Base-by-base conservation (phyloP, 768 basidiomycete species). In the Hemileccinum impolitum region DNA sequence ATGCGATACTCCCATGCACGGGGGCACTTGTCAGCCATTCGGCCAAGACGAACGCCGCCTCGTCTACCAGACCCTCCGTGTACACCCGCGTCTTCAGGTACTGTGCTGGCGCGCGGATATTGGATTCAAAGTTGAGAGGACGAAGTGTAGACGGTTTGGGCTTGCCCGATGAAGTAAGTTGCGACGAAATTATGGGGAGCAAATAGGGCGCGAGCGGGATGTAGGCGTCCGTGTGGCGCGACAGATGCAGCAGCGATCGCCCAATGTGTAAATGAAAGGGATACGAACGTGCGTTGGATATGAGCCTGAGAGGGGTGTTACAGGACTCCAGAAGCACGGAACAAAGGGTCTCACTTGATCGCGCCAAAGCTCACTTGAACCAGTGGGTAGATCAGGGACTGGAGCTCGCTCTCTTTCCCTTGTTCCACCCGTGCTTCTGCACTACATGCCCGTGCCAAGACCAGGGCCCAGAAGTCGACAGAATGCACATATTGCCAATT, bases 401-500 rank as follows among this genome's bases (percentile, higher is more conserved):
- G 79, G 49, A 98, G 76, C 52, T 88, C 87, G 64, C 86, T 92
- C 60, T 86, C 87, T 45, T 78, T 68, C 7, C 76, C 74, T 26
- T 74, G 72, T 46, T 76, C 77, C 13, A 66, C 63, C 50, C 81
- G 75, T 3, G 74, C 71, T 58, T 84, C 72, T 25, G 72, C 71
- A 60, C 85, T 82, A 60, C 90, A 94, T 14, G 91, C 86, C 38
- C 85, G 76, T 18, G 85, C 87, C 10, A 99, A 77, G 10, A 97
- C 92, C 36, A 90, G 76, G 35, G 82, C 79, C 96, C 96, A 99
- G 61, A 98, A 98, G 72, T 99, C 96, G 55, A 99, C 74, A 50
- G 84, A 90, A 66, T 99, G 96, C 3, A 86, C 88, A 57, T 87
- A 97, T 71, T 97, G 96, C 96, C 96, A 99, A 70, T 97, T 99